Evolutionary conservation across 805 yeast species (phyloP).

Genomic region (Starmerella khaoyaiensis): DNA sequence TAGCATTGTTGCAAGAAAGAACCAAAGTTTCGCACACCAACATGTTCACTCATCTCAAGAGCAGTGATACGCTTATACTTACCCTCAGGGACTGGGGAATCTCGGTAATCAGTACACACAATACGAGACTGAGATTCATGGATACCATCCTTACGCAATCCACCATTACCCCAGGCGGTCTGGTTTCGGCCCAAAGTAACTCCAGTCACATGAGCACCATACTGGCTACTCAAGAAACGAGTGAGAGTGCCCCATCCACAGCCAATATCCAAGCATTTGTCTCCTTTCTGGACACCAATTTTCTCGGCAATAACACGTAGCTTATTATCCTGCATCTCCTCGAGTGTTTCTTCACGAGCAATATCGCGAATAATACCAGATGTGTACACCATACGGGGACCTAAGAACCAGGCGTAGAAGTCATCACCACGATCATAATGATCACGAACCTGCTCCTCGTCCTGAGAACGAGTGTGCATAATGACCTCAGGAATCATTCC

Average conservation of each 20-base stretch:
- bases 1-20: slow-evolving; percentile 67
- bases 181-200: slow-evolving; percentile 82
- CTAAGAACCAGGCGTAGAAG: slow-evolving; percentile 85
- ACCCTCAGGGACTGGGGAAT: slow-evolving; percentile 57
- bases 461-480: slow-evolving; percentile 84
- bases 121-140: slow-evolving; percentile 56
- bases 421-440: slow-evolving; percentile 95
- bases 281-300: slow-evolving; percentile 60
- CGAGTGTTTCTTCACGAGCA: slow-evolving; percentile 53
- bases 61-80: slow-evolving; percentile 77
- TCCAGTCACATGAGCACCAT: slow-evolving; percentile 81
- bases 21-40: slow-evolving; percentile 74
- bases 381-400: slow-evolving; percentile 89
- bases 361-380: slow-evolving; percentile 72
- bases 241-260: slow-evolving; percentile 97
- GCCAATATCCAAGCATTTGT: slow-evolving; percentile 68
- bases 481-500: slow-evolving; percentile 90
- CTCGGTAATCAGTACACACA: slow-evolving; percentile 79
- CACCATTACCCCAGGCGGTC: slow-evolving; percentile 74
- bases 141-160: slow-evolving; percentile 57
- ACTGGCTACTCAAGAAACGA: slow-evolving; percentile 64
- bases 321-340: slow-evolving; percentile 73
- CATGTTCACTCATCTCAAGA: slow-evolving; percentile 93
- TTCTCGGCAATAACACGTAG: slow-evolving; percentile 78
- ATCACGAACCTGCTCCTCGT: slow-evolving; percentile 91